Evolutionary conservation across 441 rosid species (phyloP).

Genomic region (Populus tomentosa): DNA sequence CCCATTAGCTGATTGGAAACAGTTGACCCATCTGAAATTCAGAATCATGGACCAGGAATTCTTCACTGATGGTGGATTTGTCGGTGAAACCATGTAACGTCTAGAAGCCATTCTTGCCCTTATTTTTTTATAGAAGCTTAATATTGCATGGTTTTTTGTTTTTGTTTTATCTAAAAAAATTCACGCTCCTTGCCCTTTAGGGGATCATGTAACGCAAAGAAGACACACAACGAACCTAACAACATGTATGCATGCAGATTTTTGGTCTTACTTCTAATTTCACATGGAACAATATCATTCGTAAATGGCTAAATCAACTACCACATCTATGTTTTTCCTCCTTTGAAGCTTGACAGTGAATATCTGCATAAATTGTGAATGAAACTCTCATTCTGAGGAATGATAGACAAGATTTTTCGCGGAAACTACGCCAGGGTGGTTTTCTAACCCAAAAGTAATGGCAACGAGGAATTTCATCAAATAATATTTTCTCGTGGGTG

Average conservation of each 20-base stretch:
- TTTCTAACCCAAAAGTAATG: not conserved
- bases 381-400: not conserved
- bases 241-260: not conserved
- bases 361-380: not conserved
- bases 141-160: not conserved
- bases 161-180: not conserved
- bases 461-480: not conserved
- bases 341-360: not conserved
- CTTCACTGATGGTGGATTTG: conserved; percentile 52
- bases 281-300: not conserved
- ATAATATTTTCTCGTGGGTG: not conserved
- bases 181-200: not conserved
- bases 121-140: not conserved
- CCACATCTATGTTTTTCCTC: not conserved
- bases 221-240: not conserved
- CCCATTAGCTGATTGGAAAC: conserved; percentile 49
- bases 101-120: not conserved
- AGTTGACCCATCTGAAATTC: conserved; percentile 43
- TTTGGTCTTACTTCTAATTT: not conserved
- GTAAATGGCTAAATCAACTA: not conserved
- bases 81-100: conserved; percentile 72
- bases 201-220: not conserved
- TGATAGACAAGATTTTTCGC: not conserved
- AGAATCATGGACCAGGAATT: conserved; percentile 61
- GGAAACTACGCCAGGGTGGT: not conserved